Evolutionary conservation across 106 monocot species (phyloP).

Genomic region (Narthecium ossifragum): DNA sequence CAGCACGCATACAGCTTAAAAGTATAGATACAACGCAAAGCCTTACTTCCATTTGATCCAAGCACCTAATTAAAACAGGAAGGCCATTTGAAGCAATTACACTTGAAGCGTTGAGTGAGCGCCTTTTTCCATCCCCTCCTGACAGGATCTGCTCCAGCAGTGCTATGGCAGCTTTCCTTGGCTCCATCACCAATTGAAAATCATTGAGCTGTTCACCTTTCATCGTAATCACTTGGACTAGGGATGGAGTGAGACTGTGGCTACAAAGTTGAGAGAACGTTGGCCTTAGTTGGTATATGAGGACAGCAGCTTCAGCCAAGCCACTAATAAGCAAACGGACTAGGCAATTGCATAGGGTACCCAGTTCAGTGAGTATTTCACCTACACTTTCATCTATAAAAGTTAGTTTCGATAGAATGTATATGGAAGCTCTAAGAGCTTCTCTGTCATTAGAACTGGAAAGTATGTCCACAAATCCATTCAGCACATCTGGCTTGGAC

Average conservation of each 20-base stretch:
- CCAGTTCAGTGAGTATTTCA: slow-evolving; percentile 20
- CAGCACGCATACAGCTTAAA: slow-evolving; percentile 44
- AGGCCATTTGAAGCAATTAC: slow-evolving; percentile 34
- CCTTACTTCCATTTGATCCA: slow-evolving; percentile 29
- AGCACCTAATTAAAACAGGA: slow-evolving; percentile 35
- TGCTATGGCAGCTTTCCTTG: slow-evolving; percentile 32
- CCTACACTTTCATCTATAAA: slow-evolving; percentile 24
- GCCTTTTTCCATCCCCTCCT: slow-evolving; percentile 29
- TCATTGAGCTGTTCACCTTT: slow-evolving; percentile 19
- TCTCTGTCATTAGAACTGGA: slow-evolving; percentile 40
- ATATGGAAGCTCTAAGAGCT: slow-evolving; percentile 26
- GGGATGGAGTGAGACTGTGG: slow-evolving; percentile 25
- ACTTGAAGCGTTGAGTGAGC: slow-evolving; percentile 25
- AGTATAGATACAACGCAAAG: slow-evolving; percentile 33
- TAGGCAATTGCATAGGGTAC: slow-evolving; percentile 34
- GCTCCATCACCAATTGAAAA: slow-evolving; percentile 26
- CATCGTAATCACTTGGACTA: slow-evolving; percentile 33
- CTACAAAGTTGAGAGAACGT: slow-evolving; percentile 31
- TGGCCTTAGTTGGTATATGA: slow-evolving; percentile 32
- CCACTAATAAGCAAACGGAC: slow-evolving; percentile 37
- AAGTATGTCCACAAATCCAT: slow-evolving; percentile 45
- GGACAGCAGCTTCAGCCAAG: slow-evolving; percentile 29
- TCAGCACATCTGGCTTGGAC: slow-evolving; percentile 25
- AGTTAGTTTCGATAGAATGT: slow-evolving; percentile 33
- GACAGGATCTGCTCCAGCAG: slow-evolving; percentile 32